phyloP scores from a whole-genome alignment of 2,329 filamentous ascomycete species.

The Talaromyces rugulosus region DNA sequence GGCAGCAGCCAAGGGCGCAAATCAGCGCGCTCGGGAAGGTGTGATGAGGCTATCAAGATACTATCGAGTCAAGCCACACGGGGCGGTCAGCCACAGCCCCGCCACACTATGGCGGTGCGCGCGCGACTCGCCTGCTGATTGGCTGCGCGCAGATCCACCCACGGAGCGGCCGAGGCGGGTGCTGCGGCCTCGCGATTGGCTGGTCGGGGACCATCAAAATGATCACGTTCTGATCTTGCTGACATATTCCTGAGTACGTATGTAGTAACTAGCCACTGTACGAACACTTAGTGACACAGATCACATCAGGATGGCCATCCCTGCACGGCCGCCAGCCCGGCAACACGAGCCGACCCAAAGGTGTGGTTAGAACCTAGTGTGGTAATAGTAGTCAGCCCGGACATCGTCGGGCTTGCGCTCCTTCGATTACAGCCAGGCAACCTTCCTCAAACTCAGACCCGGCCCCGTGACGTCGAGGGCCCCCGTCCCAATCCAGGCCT shows the following conservation, averaged over 20 bases:
- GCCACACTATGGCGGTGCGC: slow-evolving; percentile 14
- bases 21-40: neutral
- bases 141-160: neutral
- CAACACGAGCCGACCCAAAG: neutral
- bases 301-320: neutral
- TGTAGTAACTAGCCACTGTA: neutral
- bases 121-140: neutral
- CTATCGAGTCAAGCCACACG: slow-evolving; percentile 15
- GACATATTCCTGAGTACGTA: neutral
- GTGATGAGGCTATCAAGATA: slow-evolving; percentile 13
- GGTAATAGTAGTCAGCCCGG: too few relatives aligned
- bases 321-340: neutral
- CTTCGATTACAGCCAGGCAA: neutral
- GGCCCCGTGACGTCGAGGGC: neutral
- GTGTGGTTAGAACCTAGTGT: neutral
- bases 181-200: neutral
- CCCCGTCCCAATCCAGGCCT: too few relatives aligned
- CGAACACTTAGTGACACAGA: neutral
- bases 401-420: too few relatives aligned
- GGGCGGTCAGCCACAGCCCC: slow-evolving; percentile 10
- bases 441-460: neutral
- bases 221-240: neutral
- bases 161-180: slow-evolving; percentile 12
- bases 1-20: neutral
- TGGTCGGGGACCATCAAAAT: neutral